A percentile compares a stretch with the other conserved stretches of the same genome.
These are phyloP conservation scores for Neurospora cerealis DNA, from an alignment of 495 filamentous ascomycete genomes.

Conservation along the genomic window DNA sequence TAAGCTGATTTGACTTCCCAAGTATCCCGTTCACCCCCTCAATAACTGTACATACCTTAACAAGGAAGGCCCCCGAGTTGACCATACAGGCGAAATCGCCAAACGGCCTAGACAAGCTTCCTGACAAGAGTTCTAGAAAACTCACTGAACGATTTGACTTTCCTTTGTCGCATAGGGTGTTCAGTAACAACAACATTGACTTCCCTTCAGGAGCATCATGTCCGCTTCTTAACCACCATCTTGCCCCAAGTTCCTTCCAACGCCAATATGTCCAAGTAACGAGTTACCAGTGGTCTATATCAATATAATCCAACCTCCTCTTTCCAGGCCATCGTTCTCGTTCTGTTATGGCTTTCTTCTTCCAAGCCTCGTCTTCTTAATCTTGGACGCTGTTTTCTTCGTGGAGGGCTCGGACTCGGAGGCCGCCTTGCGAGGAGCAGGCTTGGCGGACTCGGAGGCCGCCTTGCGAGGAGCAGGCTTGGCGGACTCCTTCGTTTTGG, in stretches of 20 bases:
- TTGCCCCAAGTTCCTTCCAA: neutral
- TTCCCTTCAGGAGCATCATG: neutral
- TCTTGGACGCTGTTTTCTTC: neutral
- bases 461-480: neutral
- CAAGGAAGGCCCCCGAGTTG: neutral
- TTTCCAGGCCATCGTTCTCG: neutral
- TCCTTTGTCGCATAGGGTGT: neutral
- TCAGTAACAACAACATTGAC: neutral
- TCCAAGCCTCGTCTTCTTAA: neutral
- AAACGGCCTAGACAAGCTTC: neutral
- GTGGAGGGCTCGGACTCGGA: neutral
- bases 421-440: neutral
- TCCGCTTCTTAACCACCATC: neutral
- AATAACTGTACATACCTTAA: neutral
- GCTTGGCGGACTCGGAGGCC: neutral
- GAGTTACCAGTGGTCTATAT: neutral
- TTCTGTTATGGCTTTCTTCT: neutral
- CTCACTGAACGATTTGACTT: neutral
- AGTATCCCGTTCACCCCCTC: neutral
- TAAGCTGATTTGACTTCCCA: neutral
- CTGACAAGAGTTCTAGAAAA: neutral
- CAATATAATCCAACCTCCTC: neutral
- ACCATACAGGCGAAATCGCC: neutral
- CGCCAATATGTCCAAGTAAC: neutral
- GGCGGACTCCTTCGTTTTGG: neutral